Base-by-base conservation (phyloP, 2,329 filamentous ascomycete species). In the Ceratocystis huliohia region DNA sequence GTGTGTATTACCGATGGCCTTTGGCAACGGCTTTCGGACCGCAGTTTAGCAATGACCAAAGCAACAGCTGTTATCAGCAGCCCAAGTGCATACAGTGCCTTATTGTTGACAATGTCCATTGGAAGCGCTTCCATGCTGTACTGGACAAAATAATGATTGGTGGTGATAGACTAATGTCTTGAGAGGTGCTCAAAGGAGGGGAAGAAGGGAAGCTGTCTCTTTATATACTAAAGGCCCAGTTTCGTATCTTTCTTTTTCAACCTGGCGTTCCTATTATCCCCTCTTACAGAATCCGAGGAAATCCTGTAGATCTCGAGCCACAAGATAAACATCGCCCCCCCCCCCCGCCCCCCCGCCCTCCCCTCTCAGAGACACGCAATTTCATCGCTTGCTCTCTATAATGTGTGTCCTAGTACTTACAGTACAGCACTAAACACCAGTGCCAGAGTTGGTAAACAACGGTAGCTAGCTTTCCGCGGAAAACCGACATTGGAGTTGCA, bases 1-100 rank as follows among this genome's bases (percentile, higher is more conserved):
- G 45, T 25, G 25, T 20, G 6, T 15, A 53, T 37, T 22, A 63
- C 65, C 37, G 41, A 53, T 10, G 33, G 33, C 53, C 37, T 28
- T 63, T 20, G 20, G 20, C 22, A 50, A 17, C 10, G 28, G 22
- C 37, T 50, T 45, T 30, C 53, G 33, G 20, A 45, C 30, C 28
- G 65, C 22, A 63, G 59, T 41, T 53, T 68, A 28, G 37, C 6
- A 15, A 61, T n/a, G n/a, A 45, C 28, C 15, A 65, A 50, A 22
- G 50, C 64, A 61, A 53, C 44, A 20, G 41, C 46, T 46, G 61
- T 53, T n/a, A 66, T 30, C 8, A 65, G 41, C 25, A 41, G n/a
- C 53, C 41, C 56, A 7, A 65, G n/a, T n/a, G 64, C 64, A 44
- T 61, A 65, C 5, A 61, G 64, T 17, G 30, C 44, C 17, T 45